Conservation (phyloP, 306 rosid species). For the Mimosa bimucronata region DNA sequence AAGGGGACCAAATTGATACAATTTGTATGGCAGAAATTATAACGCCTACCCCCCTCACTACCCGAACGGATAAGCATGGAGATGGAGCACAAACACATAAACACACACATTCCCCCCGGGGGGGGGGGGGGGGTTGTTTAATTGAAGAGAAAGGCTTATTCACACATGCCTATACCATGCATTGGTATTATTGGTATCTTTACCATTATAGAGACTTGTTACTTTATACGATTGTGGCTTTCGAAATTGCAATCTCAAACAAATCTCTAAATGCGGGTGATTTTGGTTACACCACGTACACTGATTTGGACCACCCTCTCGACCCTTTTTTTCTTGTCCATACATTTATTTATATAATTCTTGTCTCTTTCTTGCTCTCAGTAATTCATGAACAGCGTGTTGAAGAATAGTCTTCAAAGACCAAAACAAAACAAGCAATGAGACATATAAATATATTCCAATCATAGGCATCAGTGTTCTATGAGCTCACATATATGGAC, state of each 20-base stretch:
- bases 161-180: constrained; percentile 32
- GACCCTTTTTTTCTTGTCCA: background rate
- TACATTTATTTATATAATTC: background rate
- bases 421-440: constrained; percentile 28
- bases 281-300: constrained; percentile 35
- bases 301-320: constrained; percentile 28
- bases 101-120: background rate
- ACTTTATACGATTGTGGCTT: constrained; percentile 41
- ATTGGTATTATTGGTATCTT: background rate
- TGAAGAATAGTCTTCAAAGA: constrained; percentile 24
- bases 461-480: constrained; percentile 31
- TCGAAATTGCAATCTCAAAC: constrained; percentile 22
- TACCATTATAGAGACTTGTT: background rate
- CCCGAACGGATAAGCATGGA: constrained; percentile 43
- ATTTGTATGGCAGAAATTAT: constrained; percentile 36
- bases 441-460: constrained; percentile 1
- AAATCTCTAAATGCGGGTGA: constrained; percentile 31
- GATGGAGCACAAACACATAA: constrained; percentile 33
- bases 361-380: constrained; percentile 35
- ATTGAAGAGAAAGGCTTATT: constrained; percentile 26
- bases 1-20: background rate
- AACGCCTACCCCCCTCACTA: background rate
- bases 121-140: too few relatives aligned
- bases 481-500: background rate
- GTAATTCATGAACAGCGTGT: constrained; percentile 14